phyloP scores from a whole-genome alignment of 2,329 filamentous ascomycete genomes.

The Colletotrichum graminicola region DNA sequence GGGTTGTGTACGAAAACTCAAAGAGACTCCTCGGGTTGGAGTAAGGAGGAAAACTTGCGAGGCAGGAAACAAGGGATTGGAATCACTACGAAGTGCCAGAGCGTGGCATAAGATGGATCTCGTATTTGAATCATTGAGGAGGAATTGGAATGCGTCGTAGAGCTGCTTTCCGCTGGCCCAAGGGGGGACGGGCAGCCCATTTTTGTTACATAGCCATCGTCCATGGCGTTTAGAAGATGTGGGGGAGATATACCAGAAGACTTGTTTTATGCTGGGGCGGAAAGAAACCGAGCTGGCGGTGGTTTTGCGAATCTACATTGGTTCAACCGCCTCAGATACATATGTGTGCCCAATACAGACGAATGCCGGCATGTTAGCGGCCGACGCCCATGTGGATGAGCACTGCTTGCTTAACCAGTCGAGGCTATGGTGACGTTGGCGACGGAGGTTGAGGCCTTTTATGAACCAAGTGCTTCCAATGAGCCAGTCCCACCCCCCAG shows the following conservation, averaged over 20 bases:
- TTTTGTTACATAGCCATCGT: conserved; percentile 35
- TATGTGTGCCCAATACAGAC: conserved; percentile 21
- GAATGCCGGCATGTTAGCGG: conserved; percentile 17
- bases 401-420: neutral
- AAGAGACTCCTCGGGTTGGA: conserved; percentile 76
- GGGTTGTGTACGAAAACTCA: conserved; percentile 92
- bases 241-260: conserved; percentile 38
- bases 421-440: conserved; percentile 19
- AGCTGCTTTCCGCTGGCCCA: conserved; percentile 5
- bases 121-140: conserved; percentile 1
- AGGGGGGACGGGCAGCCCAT: conserved; percentile 11
- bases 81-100: neutral
- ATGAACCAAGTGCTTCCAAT: neutral
- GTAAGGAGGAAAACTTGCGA: conserved; percentile 45
- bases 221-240: conserved; percentile 37
- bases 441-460: neutral
- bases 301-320: neutral
- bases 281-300: conserved; percentile 7
- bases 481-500: neutral
- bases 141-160: conserved; percentile 14
- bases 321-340: neutral
- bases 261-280: conserved; percentile 20
- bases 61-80: conserved; percentile 16
- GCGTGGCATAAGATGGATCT: neutral
- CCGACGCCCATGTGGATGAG: neutral